These are phyloP conservation scores for Excoecaria cochinchinensis DNA, from an alignment of 345 rosid species.

Conservation along the genomic window DNA sequence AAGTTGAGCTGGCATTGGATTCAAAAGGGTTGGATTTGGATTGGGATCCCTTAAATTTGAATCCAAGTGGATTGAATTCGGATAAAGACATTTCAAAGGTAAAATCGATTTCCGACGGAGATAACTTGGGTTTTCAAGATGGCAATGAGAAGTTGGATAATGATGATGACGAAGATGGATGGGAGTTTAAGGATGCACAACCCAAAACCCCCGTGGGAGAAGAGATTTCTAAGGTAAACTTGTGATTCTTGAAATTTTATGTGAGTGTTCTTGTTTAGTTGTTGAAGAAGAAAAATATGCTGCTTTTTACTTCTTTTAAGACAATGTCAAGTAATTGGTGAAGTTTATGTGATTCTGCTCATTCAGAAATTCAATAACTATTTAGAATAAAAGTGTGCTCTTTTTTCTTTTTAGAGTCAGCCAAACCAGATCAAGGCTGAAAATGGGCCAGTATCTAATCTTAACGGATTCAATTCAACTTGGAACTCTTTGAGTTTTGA, in stretches of 20 bases:
- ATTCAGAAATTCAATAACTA: not conserved
- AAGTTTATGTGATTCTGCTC: not conserved
- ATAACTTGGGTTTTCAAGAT: not conserved
- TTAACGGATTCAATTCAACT: slow-evolving; percentile 21
- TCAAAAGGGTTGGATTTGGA: slow-evolving; percentile 15
- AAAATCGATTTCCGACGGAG: slow-evolving; percentile 5
- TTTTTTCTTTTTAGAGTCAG: slow-evolving; percentile 25
- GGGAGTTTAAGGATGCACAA: slow-evolving; percentile 44
- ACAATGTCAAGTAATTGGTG: not conserved
- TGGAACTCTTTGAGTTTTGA: slow-evolving; percentile 40
- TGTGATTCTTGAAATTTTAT: not conserved
- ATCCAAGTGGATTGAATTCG: slow-evolving; percentile 27
- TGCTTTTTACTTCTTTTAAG: not conserved
- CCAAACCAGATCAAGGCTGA: slow-evolving; percentile 24
- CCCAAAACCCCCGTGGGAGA: not conserved
- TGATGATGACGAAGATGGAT: slow-evolving; percentile 30
- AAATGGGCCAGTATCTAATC: slow-evolving; percentile 19
- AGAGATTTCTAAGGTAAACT: slow-evolving; percentile 32
- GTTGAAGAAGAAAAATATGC: not conserved
- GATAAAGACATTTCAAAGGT: not conserved
- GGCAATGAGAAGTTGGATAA: not conserved
- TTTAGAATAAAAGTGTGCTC: not conserved
- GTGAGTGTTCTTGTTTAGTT: slow-evolving; percentile 1
- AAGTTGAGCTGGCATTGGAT: not conserved
- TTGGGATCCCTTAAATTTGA: slow-evolving; percentile 19